phyloP scores from a whole-genome alignment of 2,329 filamentous ascomycete species.

The Fusarium tricinctum region DNA sequence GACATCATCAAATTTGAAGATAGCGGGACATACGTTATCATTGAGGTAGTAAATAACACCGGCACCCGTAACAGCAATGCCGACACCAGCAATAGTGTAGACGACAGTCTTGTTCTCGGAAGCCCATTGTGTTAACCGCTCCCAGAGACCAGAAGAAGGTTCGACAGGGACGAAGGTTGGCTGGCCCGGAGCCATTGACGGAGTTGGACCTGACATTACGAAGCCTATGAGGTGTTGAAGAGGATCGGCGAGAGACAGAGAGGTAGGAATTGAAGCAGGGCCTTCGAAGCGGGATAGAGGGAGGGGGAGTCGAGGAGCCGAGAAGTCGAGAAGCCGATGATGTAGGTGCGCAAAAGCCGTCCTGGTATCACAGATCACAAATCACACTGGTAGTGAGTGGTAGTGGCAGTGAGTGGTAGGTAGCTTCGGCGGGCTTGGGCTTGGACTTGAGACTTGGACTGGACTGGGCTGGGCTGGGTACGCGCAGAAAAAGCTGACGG shows the following conservation, averaged over 20 bases:
- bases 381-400: constrained; percentile 11
- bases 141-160: constrained; percentile 81
- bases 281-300: constrained; percentile 47
- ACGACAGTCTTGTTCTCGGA: constrained; percentile 96
- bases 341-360: constrained; percentile 49
- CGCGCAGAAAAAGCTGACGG: constrained; percentile 55
- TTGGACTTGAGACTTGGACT: neutral
- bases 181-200: constrained; percentile 63
- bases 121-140: constrained; percentile 90
- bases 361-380: constrained; percentile 36
- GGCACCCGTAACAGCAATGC: constrained; percentile 89
- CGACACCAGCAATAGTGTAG: constrained; percentile 96
- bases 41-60: constrained; percentile 92
- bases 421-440: constrained; percentile 51
- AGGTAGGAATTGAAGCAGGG: constrained; percentile 46
- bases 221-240: constrained; percentile 45
- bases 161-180: constrained; percentile 64
- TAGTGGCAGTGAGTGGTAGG: constrained; percentile 24
- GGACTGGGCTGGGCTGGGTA: constrained; percentile 45
- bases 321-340: constrained; percentile 52
- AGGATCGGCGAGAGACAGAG: constrained; percentile 32
- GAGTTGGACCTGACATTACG: constrained; percentile 62
- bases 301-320: constrained; percentile 42
- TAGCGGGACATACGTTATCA: constrained; percentile 63
- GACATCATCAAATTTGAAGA: constrained; percentile 11